Evolutionary conservation across 345 rosid species (phyloP).

Genomic region (Eucalyptus tenuipes): DNA sequence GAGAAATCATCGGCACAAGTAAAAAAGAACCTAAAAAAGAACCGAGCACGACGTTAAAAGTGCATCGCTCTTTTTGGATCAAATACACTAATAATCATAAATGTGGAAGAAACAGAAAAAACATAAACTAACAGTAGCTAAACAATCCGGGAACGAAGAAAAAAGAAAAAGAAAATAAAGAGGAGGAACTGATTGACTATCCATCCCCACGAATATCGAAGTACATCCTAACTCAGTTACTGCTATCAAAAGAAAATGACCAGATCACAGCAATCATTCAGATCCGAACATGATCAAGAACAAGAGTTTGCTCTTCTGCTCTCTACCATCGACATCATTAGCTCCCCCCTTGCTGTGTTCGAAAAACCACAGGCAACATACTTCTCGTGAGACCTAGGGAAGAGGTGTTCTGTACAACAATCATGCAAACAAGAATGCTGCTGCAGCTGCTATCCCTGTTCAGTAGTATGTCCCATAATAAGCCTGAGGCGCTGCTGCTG

Average conservation of each 20-base stretch:
- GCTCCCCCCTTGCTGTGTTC: background rate
- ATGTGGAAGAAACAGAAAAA: background rate
- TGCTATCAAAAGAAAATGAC: background rate
- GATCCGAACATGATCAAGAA: background rate
- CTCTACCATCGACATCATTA: background rate
- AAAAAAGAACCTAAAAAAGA: background rate
- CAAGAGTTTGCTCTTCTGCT: background rate
- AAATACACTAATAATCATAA: background rate
- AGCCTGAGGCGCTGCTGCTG: background rate
- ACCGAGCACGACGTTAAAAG: background rate
- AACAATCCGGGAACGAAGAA: background rate
- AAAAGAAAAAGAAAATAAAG: background rate
- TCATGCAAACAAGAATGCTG: background rate
- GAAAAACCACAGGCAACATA: background rate
- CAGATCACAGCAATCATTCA: background rate
- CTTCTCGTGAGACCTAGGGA: background rate
- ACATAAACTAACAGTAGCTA: background rate
- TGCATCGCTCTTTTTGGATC: background rate
- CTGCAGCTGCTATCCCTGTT: background rate
- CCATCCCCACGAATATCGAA: background rate
- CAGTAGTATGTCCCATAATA: slow-evolving; percentile 8
- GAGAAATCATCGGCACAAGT: background rate
- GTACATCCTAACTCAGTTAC: background rate
- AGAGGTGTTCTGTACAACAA: background rate
- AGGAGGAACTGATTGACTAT: background rate